Conservation (phyloP, 2,329 filamentous ascomycete genomes). For the Cladosporium sp. region DNA sequence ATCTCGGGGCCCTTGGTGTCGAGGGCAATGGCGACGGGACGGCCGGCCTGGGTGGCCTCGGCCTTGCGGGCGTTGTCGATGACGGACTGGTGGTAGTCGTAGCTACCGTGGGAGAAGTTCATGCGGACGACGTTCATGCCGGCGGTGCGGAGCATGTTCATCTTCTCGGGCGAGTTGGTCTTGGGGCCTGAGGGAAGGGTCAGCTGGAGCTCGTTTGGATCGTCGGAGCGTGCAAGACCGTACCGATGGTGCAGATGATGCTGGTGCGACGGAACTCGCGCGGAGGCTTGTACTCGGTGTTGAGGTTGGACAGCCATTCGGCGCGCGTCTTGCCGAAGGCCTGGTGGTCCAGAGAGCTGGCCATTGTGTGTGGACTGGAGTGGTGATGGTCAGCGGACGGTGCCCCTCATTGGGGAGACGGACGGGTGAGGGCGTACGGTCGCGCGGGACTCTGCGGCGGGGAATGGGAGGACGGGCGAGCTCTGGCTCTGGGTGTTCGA, state of each 20-base stretch:
- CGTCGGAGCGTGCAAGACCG: neutral
- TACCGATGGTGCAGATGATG: constrained; percentile 96
- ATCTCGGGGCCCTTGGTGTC: constrained; percentile 83
- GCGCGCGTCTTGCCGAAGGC: constrained; percentile 63
- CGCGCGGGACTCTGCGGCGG: neutral
- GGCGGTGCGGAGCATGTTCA: constrained; percentile 80
- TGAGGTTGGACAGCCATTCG: constrained; percentile 69
- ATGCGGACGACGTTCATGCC: constrained; percentile 98
- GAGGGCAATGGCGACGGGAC: constrained; percentile 91
- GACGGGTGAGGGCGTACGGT: neutral
- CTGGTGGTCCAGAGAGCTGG: constrained; percentile 79
- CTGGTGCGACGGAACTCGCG: constrained; percentile 93
- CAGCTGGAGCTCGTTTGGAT: neutral
- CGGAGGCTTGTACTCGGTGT: constrained; percentile 80
- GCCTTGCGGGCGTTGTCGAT: constrained; percentile 92
- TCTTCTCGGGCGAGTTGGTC: constrained; percentile 96
- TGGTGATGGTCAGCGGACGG: constrained; percentile 1
- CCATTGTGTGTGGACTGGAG: constrained; percentile 40
- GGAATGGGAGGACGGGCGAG: neutral
- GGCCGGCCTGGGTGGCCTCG: constrained; percentile 68
- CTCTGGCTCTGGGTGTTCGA: constrained; percentile 3
- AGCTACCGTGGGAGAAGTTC: constrained; percentile 96
- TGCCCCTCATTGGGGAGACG: constrained; percentile 6
- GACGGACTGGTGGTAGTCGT: constrained; percentile 96
- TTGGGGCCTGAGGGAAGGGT: constrained; percentile 59